These are phyloP conservation scores for Beauveria bassiana DNA, from an alignment of 2,329 filamentous ascomycete species.

Conservation along the genomic window DNA sequence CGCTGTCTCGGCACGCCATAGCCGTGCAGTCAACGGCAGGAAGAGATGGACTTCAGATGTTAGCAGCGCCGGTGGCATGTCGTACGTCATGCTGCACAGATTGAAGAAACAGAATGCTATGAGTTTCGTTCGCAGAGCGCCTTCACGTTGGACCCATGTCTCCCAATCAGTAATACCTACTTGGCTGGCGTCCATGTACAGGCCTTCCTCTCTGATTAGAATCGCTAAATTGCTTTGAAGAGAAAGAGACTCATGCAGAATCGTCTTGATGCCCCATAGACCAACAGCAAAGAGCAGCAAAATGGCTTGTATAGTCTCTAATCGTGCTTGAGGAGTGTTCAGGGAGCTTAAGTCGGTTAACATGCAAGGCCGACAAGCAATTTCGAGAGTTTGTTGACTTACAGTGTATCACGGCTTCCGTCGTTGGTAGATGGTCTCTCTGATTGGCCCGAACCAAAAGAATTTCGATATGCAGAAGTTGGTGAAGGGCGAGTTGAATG, in stretches of 20 bases:
- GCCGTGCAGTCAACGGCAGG: constrained; percentile 45
- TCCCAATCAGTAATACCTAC: constrained; percentile 46
- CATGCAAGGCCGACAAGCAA: background rate
- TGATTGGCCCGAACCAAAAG: constrained; percentile 50
- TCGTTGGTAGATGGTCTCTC: constrained; percentile 51
- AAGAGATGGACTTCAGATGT: constrained; percentile 51
- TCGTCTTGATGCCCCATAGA: constrained; percentile 53
- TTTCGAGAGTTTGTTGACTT: constrained; percentile 24
- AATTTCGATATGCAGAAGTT: constrained; percentile 48
- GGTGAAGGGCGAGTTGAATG: constrained; percentile 53
- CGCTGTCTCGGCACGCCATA: constrained; percentile 49
- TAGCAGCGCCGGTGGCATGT: constrained; percentile 50
- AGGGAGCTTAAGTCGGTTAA: constrained; percentile 35
- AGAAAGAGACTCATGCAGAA: constrained; percentile 51
- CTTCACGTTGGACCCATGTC: constrained; percentile 51
- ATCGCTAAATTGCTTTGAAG: constrained; percentile 51
- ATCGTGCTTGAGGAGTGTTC: constrained; percentile 49
- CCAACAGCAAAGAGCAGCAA: constrained; percentile 53
- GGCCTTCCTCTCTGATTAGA: constrained; percentile 50
- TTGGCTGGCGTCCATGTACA: constrained; percentile 40
- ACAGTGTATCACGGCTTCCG: constrained; percentile 53
- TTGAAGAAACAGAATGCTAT: constrained; percentile 57
- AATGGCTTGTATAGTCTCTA: constrained; percentile 59
- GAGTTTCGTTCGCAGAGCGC: constrained; percentile 49
- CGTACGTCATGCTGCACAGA: constrained; percentile 53